Base-by-base conservation (phyloP, 805 yeast genomes). In the Ogataea corticis region DNA sequence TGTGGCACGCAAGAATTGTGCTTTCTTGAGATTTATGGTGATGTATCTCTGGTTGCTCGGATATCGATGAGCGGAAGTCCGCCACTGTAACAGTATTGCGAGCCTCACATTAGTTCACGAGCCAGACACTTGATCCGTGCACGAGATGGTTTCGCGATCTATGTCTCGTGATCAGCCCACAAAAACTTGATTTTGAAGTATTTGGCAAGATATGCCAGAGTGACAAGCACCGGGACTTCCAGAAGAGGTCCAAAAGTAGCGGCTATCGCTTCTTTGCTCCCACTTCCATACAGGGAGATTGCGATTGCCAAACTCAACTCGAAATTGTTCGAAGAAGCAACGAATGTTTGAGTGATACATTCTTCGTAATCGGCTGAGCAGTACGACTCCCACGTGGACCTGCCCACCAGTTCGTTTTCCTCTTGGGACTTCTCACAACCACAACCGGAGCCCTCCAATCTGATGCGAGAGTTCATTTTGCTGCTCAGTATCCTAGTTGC, bases 201-300 rank as follows among this genome's bases (percentile, higher is more conserved):
- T 33, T 47, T 46, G 9, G 76, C 70, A 6, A 71, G 65, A 49
- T 67, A 63, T 4, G 71, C 58, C 23, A 75, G 50, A 1, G 63
- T 16, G 43, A 75, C 51, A 32, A 79, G 63, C 7, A 79, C 70
- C 4, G 84, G 84, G 9, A 79, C 79, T 52, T 79, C 85, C n/a
- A 79, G 55, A 30, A 79, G 63, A 0, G 83, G 83, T 2, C 83
- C 84, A 56, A 79, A 75, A 0, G 83, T 77, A 2, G 83, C 77
- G 4, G 85, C 84, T 33, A 79, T 68, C 1, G 82, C 73, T 54
- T 78, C 73, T 41, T 74, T 69, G 45, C 79, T 71, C 1, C 74
- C 76, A 21, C 69, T 61, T 0, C 84, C 84, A 59, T 76, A 79
- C 11, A 76, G 51, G 0, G 81, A 69, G 6, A 75, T 71, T 1